phyloP scores from a whole-genome alignment of 1,284 basidiomycete species.

The Ustilago nuda region DNA sequence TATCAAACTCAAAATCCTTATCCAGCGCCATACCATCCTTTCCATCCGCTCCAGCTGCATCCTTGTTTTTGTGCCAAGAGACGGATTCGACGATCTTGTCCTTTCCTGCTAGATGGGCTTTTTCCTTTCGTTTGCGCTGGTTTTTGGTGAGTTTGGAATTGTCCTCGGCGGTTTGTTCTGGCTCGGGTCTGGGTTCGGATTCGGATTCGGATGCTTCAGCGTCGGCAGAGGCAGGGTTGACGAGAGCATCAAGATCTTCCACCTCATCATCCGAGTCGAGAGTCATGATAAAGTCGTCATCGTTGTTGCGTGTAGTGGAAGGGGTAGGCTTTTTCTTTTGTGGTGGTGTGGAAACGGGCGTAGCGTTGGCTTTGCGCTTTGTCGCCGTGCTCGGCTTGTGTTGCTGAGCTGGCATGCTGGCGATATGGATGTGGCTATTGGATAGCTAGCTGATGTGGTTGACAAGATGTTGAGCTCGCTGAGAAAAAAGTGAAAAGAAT shows the following conservation, averaged over 20 bases:
- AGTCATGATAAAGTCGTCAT: slow-evolving; percentile 68
- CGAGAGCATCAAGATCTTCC: slow-evolving; percentile 25
- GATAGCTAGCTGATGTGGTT: neutral
- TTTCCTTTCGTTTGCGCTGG: slow-evolving; percentile 46
- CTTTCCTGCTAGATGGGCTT: slow-evolving; percentile 56
- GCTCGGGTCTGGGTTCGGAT: slow-evolving; percentile 24
- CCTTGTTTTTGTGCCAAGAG: slow-evolving; percentile 3
- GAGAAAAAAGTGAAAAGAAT: neutral
- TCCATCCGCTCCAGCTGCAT: slow-evolving; percentile 8
- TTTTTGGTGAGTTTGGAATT: slow-evolving; percentile 40
- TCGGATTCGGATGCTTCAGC: slow-evolving; percentile 22
- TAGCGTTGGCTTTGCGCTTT: slow-evolving; percentile 35
- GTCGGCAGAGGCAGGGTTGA: slow-evolving; percentile 4
- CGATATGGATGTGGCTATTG: neutral
- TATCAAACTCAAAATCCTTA: slow-evolving; percentile 64
- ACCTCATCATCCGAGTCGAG: slow-evolving; percentile 66
- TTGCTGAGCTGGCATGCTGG: slow-evolving; percentile 27
- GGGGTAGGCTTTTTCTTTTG: slow-evolving; percentile 23
- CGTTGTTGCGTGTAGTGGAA: slow-evolving; percentile 7
- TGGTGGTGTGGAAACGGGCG: slow-evolving; percentile 17
- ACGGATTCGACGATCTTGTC: slow-evolving; percentile 62
- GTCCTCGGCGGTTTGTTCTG: slow-evolving; percentile 11
- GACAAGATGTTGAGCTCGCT: neutral
- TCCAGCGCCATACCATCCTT: slow-evolving; percentile 52
- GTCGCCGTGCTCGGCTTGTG: slow-evolving; percentile 18